Conservation (phyloP, 352 stramenopile species). For the Elongisporangium anandrum region DNA sequence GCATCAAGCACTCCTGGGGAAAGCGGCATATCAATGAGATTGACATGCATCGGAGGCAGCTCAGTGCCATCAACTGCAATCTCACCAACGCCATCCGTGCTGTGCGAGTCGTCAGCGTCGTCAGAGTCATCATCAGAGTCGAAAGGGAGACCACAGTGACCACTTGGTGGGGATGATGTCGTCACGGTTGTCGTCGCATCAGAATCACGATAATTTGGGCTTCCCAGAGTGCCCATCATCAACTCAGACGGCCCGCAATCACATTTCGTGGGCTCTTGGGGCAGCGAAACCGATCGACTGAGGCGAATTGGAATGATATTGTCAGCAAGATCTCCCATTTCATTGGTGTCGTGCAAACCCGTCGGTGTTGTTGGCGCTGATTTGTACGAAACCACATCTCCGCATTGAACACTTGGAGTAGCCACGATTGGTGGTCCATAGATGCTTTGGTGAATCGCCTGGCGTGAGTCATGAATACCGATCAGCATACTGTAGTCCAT, state of each 20-base stretch:
- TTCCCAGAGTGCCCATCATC: no score
- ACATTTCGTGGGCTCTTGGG: conserved; percentile 11
- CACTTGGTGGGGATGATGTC: neutral
- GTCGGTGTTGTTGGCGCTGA: conserved; percentile 41
- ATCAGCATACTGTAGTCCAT: conserved; percentile 95
- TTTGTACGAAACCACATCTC: conserved; percentile 13
- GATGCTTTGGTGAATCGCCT: conserved; percentile 47
- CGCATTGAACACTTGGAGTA: neutral
- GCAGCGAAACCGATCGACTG: conserved; percentile 22
- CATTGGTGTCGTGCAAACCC: conserved; percentile 4
- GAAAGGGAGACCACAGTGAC: conserved; percentile 5
- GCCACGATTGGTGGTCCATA: conserved; percentile 25
- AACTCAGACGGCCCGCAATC: neutral
- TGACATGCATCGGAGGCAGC: conserved; percentile 8
- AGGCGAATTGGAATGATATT: conserved; percentile 13
- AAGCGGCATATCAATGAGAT: conserved; percentile 23
- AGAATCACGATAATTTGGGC: no score
- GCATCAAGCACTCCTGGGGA: conserved; percentile 51
- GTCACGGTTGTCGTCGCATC: no score
- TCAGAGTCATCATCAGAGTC: conserved; percentile 39
- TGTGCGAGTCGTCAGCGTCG: conserved; percentile 27
- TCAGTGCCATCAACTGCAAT: conserved; percentile 8
- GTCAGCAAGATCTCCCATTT: neutral
- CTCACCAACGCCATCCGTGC: conserved; percentile 25
- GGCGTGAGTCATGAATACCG: conserved; percentile 84